A percentile compares a stretch with the other conserved stretches of the same genome.
Conservation (phyloP, 2,329 filamentous ascomycete genomes). For the Paraphaeosphaeria minitans region DNA sequence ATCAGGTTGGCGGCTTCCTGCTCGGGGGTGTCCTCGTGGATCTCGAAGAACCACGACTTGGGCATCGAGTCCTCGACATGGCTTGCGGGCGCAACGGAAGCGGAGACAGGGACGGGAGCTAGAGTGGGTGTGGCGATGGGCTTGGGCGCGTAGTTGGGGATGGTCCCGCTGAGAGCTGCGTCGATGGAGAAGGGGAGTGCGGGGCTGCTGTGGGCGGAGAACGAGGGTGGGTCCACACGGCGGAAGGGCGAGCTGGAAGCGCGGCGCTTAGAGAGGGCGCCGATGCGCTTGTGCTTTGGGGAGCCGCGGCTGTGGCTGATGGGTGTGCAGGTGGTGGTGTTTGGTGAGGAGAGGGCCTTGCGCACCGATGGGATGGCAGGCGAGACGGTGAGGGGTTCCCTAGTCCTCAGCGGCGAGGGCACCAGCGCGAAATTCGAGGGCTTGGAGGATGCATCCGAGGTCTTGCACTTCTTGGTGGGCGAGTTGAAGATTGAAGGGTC, state of each 20-base stretch:
- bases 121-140: constrained; percentile 36
- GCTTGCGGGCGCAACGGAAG: constrained; percentile 45
- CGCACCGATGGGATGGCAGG: constrained; percentile 36
- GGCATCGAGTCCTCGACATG: constrained; percentile 60
- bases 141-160: constrained; percentile 64
- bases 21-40: constrained; percentile 89
- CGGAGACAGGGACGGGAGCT: constrained; percentile 22
- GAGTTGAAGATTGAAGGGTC: constrained; percentile 59
- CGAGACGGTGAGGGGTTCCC: constrained; percentile 32
- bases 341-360: constrained; percentile 50
- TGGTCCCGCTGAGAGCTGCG: constrained; percentile 78
- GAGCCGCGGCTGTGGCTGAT: constrained; percentile 69
- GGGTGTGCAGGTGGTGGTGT: constrained; percentile 50
- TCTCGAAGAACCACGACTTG: constrained; percentile 84
- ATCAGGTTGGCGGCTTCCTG: constrained; percentile 92
- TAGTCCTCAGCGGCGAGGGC: constrained; percentile 32
- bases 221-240: constrained; percentile 73
- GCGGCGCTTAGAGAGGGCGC: constrained; percentile 71
- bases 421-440: constrained; percentile 48
- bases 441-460: constrained; percentile 46
- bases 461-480: constrained; percentile 60
- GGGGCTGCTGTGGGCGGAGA: constrained; percentile 53
- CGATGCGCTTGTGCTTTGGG: constrained; percentile 72
- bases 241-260: constrained; percentile 65
- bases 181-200: constrained; percentile 79